Base-by-base conservation (phyloP, 2,329 filamentous ascomycete genomes). In the Pyricularia pennisetigena region DNA sequence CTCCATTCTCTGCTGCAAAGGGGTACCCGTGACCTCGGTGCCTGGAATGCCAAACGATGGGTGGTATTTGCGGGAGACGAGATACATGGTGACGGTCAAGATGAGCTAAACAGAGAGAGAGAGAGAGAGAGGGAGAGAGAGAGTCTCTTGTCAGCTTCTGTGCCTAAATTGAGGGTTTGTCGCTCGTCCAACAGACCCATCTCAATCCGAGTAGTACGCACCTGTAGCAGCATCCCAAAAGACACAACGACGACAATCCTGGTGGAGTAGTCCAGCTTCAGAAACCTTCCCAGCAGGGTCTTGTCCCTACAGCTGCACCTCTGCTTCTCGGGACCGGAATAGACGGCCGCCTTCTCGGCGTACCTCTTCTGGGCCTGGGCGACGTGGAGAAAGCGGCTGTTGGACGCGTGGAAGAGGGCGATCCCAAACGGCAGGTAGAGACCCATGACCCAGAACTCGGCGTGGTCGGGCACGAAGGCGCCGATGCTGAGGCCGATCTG, bases 371-470 rank as follows among this genome's bases (percentile, higher is more conserved):
- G 84, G 23, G 80, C 72, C 70, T 78, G 79, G 65, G 83, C 83
- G 54, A 85, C 77, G 69, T 82, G 77, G 12, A 86, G 77, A 66
- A 87, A 82, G 26, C 83, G 82, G 66, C 76, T 79, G 72, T 86
- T 85, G 67, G 82, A 82, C 23, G 83, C 85, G 70, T 87, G 85
- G 73, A 87, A 88, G 4, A 87, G 74, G 2, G 84, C 85, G 59
- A 88, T 82, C 1, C 86, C 85, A 20, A 85, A 77, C 0, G 86
- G 86, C 3, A 88, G 78, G 74, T 83, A 85, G 66, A 83, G 81
- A 57, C 82, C 84, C 86, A 88, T 88, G 74, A 85, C 79, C 79
- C 85, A 88, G 72, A 83, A 88, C 72, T 86, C 83, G 3, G 81
- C 74, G 35, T 81, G 78, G 69, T 84, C 86, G 0, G 83, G 24